Evolutionary conservation across 352 stramenopile species (phyloP).

Genomic region (Hyaloperonospora arabidopsidis): DNA sequence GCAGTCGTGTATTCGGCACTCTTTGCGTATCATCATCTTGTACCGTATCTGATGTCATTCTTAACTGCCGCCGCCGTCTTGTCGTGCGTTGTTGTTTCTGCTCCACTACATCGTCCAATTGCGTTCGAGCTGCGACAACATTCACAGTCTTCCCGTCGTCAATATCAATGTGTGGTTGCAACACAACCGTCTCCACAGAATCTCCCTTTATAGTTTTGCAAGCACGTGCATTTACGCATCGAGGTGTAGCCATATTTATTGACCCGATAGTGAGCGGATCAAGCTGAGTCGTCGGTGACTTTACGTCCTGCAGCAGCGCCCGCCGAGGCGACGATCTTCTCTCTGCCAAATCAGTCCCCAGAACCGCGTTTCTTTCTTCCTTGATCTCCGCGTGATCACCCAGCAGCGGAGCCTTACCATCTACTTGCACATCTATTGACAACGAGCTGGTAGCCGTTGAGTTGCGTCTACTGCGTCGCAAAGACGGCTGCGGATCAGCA

Average conservation of each 20-base stretch:
- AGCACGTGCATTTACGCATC: no score
- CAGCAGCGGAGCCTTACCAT: no score
- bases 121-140: constrained; percentile 11
- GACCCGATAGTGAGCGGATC: no score
- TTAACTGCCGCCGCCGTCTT: no score
- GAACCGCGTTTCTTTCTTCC: constrained; percentile 8
- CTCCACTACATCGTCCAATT: constrained; percentile 11
- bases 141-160: no score
- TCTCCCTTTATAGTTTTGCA: background rate
- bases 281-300: constrained; percentile 16
- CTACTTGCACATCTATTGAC: constrained; percentile 16
- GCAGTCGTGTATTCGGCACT: background rate
- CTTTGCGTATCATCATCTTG: constrained; percentile 2
- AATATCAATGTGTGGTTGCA: no score
- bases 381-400: constrained; percentile 9
- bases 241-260: no score
- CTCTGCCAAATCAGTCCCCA: background rate
- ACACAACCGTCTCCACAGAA: no score
- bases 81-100: no score
- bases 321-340: constrained; percentile 16
- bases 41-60: background rate
- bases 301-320: constrained; percentile 5
- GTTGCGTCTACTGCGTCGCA: constrained; percentile 10
- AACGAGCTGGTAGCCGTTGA: constrained; percentile 12
- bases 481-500: constrained; percentile 4